Evolutionary conservation across 177 flowering plant genomes (phyloP).

Genomic region (Vitis hybrid): DNA sequence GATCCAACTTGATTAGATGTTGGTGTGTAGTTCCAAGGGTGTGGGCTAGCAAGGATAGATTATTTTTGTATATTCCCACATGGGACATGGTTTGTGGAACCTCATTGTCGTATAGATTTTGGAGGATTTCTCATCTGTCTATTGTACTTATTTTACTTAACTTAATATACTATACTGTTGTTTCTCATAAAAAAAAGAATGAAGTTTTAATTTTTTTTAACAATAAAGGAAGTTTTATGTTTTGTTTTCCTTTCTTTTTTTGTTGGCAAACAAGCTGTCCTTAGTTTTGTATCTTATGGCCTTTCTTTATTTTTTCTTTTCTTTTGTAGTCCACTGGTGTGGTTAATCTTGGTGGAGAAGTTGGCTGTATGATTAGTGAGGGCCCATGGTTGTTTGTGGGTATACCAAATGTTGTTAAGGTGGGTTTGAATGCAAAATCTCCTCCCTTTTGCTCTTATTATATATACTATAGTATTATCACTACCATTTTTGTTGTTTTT

Average conservation of each 20-base stretch:
- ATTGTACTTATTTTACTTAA: too few species aligned
- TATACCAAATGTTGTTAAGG: slow-evolving; percentile 77
- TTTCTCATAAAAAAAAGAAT: too few species aligned
- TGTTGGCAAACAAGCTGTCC: not conserved
- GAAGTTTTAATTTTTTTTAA: not conserved
- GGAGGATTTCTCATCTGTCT: too few species aligned
- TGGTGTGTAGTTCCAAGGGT: too few species aligned
- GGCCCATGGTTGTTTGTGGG: slow-evolving; percentile 97
- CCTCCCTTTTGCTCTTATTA: not conserved
- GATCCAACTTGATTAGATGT: too few species aligned
- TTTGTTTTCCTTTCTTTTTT: not conserved
- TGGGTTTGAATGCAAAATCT: slow-evolving; percentile 16
- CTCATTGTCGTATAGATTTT: too few species aligned
- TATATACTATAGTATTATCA: not conserved
- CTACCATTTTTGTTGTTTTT: too few species aligned
- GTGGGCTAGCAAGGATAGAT: too few species aligned
- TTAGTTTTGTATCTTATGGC: not conserved
- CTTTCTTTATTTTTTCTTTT: not conserved
- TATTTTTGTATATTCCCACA: too few species aligned
- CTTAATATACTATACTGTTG: too few species aligned
- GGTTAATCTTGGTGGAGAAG: slow-evolving; percentile 64
- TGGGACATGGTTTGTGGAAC: too few species aligned
- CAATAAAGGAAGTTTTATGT: too few species aligned
- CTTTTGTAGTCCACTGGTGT: slow-evolving; percentile 51
- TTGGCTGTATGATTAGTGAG: slow-evolving; percentile 93